phyloP scores from a whole-genome alignment of 768 basidiomycete species.

The Tylopilus felleus region DNA sequence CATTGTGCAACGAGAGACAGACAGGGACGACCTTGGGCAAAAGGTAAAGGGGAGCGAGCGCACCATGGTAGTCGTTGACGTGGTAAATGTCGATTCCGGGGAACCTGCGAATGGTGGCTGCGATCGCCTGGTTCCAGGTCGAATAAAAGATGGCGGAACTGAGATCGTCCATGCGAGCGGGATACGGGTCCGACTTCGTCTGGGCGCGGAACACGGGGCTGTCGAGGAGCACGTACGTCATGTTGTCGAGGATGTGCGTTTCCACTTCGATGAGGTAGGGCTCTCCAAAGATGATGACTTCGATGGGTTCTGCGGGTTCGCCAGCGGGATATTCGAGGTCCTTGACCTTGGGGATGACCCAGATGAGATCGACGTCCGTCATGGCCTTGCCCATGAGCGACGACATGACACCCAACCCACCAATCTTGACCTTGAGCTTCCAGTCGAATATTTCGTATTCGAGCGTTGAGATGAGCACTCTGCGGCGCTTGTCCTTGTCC shows the following conservation, averaged over 20 bases:
- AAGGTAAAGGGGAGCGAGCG: conserved; percentile 86
- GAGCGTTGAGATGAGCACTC: conserved; percentile 86
- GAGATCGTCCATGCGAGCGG: conserved; percentile 95
- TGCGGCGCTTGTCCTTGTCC: conserved; percentile 84
- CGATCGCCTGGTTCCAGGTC: conserved; percentile 97
- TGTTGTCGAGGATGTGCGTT: conserved; percentile 89
- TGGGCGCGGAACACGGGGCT: conserved; percentile 96
- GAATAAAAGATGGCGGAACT: conserved; percentile 97
- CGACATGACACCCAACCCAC: conserved; percentile 97
- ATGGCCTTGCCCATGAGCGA: conserved; percentile 97
- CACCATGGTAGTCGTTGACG: conserved; percentile 93
- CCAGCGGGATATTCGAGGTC: conserved; percentile 91
- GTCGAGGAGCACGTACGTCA: conserved; percentile 92
- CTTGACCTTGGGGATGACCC: conserved; percentile 94
- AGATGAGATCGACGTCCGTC: conserved; percentile 92
- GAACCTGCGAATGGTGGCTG: conserved; percentile 80
- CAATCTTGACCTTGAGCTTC: conserved; percentile 98
- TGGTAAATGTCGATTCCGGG: conserved; percentile 93
- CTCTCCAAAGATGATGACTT: conserved; percentile 95
- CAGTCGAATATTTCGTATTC: conserved; percentile 98
- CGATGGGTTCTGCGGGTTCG: conserved; percentile 89
- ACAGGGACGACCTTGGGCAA: conserved; percentile 87
- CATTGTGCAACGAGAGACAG: conserved; percentile 92
- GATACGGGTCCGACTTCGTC: conserved; percentile 94
- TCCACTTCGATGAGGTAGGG: conserved; percentile 95